These are phyloP conservation scores for Dillenia suffruticosa DNA, from an alignment of 164 flowering plant species.

Conservation along the genomic window DNA sequence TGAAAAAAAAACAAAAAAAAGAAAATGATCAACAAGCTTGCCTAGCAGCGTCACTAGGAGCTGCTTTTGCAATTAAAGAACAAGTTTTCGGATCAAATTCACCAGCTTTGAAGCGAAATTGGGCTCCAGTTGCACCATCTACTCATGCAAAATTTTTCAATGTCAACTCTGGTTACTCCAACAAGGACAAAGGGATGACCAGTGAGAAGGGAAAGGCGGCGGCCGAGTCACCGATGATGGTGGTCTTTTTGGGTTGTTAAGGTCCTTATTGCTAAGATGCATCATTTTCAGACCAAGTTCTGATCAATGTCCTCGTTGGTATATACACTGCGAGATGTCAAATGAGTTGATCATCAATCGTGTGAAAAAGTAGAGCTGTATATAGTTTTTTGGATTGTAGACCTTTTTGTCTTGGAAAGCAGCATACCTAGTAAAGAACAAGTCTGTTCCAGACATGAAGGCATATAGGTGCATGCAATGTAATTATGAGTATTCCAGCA, in stretches of 20 bases:
- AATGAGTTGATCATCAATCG: not conserved
- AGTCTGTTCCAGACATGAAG: too few relatives aligned
- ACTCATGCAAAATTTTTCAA: not conserved
- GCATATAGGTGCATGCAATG: too few relatives aligned
- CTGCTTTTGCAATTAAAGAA: not conserved
- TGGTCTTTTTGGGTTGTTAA: slow-evolving; percentile 16
- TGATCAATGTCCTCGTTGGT: not conserved
- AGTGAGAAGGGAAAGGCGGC: slow-evolving; percentile 12
- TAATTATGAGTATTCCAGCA: too few relatives aligned
- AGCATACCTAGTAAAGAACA: not conserved
- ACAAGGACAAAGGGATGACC: not conserved
- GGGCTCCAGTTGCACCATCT: not conserved
- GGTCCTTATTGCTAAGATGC: slow-evolving; percentile 9
- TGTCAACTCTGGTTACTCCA: not conserved
- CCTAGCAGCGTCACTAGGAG: not conserved
- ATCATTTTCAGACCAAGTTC: not conserved
- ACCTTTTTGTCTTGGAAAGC: slow-evolving; percentile 12
- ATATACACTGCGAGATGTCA: too few relatives aligned
- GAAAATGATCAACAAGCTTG: not conserved
- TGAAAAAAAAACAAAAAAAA: too few relatives aligned
- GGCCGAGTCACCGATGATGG: slow-evolving; percentile 13
- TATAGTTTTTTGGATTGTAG: not conserved
- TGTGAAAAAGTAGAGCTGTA: not conserved
- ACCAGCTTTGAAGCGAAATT: not conserved
- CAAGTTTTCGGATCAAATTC: not conserved